A percentile compares a stretch with the other conserved stretches of the same genome.
These are phyloP conservation scores for Hylodesmum podocarpum DNA, from an alignment of 306 rosid genomes.

Conservation along the genomic window DNA sequence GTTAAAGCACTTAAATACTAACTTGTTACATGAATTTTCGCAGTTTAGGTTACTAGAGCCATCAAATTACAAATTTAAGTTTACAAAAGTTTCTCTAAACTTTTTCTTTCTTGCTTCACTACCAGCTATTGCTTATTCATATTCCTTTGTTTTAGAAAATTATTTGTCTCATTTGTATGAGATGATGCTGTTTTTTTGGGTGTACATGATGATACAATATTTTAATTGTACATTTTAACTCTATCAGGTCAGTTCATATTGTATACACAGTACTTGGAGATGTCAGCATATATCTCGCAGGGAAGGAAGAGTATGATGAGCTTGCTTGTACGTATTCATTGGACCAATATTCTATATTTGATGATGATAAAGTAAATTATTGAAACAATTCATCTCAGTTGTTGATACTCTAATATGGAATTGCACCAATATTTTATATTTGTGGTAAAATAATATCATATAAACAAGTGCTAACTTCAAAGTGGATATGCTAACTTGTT, in stretches of 20 bases:
- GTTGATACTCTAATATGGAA: conserved; percentile 7
- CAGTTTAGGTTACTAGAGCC: not conserved
- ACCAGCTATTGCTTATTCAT: not conserved
- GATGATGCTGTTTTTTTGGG: not conserved
- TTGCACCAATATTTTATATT: conserved; percentile 11
- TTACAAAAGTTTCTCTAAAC: not conserved
- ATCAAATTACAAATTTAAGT: not conserved
- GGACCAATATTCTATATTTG: conserved; percentile 1
- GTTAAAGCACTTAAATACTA: conserved; percentile 2
- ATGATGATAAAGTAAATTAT: conserved; percentile 5
- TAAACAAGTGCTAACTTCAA: conserved; percentile 19
- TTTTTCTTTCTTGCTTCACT: conserved; percentile 1
- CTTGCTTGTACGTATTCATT: conserved; percentile 72
- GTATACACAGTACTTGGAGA: conserved; percentile 94
- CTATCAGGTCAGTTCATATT: conserved; percentile 85
- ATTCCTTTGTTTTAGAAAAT: not conserved
- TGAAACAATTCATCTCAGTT: conserved; percentile 2
- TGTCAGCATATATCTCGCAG: conserved; percentile 81
- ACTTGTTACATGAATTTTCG: not conserved
- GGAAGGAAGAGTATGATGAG: conserved; percentile 91
- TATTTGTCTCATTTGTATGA: not conserved
- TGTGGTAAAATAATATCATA: not conserved
- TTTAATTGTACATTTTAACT: conserved; percentile 2
- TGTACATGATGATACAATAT: not conserved
- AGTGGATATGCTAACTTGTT: conserved; percentile 10